Conservation (phyloP, 352 stramenopile genomes). For the Pelagophyceae sp. region DNA sequence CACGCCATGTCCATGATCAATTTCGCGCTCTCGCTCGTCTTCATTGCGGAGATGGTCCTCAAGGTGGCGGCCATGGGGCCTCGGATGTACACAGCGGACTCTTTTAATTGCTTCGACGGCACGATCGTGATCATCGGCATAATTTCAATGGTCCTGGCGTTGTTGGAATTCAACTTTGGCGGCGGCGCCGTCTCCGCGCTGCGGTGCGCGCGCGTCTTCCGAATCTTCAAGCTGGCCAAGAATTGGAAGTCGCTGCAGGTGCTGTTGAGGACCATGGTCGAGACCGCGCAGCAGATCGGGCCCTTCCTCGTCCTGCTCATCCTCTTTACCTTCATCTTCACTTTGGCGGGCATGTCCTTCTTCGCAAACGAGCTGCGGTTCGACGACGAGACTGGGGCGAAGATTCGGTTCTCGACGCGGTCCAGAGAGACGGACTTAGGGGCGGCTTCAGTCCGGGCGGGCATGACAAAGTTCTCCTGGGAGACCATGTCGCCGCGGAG, state of each 20-base stretch:
- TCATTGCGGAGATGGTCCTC: conserved; percentile 42
- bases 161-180: conserved; percentile 21
- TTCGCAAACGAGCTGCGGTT: conserved; percentile 88
- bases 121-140: conserved; percentile 68
- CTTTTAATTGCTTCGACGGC: conserved; percentile 69
- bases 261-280: conserved; percentile 73
- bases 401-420: conserved; percentile 51
- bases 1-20: conserved; percentile 35
- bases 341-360: conserved; percentile 76
- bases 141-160: conserved; percentile 44
- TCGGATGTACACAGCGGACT: conserved; percentile 43
- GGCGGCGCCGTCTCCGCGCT: conserved; percentile 59
- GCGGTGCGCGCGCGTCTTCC: conserved; percentile 73
- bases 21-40: conserved; percentile 40
- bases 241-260: conserved; percentile 79
- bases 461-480: background rate
- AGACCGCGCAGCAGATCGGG: conserved; percentile 75
- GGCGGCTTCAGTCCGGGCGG: conserved; percentile 28
- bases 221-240: conserved; percentile 84
- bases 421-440: conserved; percentile 33
- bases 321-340: conserved; percentile 89
- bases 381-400: conserved; percentile 51
- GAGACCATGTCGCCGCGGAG: background rate
- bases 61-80: conserved; percentile 35
- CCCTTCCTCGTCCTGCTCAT: conserved; percentile 86